These are phyloP conservation scores for Vanrija pseudolonga DNA, from an alignment of 1,284 basidiomycete genomes.

Conservation along the genomic window DNA sequence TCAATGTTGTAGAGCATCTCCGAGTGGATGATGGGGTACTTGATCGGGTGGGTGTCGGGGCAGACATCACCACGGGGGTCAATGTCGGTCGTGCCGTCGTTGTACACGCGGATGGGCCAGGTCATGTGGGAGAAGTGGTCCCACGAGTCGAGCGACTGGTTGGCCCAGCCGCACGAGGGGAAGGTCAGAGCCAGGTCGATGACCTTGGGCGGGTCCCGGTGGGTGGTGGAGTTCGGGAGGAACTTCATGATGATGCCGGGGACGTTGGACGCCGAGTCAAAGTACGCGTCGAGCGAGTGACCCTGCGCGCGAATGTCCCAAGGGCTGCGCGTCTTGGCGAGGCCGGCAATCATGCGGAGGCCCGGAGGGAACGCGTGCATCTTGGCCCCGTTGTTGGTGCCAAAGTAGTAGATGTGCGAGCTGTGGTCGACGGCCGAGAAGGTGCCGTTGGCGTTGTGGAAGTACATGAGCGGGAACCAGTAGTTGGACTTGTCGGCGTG, in stretches of 20 bases:
- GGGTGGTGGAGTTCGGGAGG: conserved; percentile 32
- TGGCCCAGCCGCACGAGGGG: conserved; percentile 37
- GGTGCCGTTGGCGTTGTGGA: conserved; percentile 12
- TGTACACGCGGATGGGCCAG: conserved; percentile 27
- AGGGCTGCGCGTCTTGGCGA: conserved; percentile 21
- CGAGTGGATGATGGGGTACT: conserved; percentile 31
- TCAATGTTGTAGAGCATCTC: neutral
- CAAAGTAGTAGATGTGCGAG: conserved; percentile 39
- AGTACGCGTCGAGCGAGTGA: no score
- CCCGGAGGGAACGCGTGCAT: conserved; percentile 43
- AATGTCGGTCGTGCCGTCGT: neutral
- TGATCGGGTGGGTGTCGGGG: conserved; percentile 15
- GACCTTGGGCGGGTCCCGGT: conserved; percentile 21
- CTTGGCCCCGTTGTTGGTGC: conserved; percentile 6
- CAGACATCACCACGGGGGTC: neutral
- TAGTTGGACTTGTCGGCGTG: conserved; percentile 45
- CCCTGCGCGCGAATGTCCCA: conserved; percentile 4
- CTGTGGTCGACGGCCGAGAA: conserved; percentile 17
- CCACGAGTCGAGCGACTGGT: conserved; percentile 27
- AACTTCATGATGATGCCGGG: conserved; percentile 13
- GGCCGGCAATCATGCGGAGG: conserved; percentile 41
- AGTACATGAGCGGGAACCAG: conserved; percentile 24
- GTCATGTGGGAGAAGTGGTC: conserved; percentile 47
- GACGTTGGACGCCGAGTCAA: no score
- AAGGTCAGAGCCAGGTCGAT: conserved; percentile 31